Conservation (phyloP, 805 yeast genomes). For the Kazachstania kunashirensis region DNA sequence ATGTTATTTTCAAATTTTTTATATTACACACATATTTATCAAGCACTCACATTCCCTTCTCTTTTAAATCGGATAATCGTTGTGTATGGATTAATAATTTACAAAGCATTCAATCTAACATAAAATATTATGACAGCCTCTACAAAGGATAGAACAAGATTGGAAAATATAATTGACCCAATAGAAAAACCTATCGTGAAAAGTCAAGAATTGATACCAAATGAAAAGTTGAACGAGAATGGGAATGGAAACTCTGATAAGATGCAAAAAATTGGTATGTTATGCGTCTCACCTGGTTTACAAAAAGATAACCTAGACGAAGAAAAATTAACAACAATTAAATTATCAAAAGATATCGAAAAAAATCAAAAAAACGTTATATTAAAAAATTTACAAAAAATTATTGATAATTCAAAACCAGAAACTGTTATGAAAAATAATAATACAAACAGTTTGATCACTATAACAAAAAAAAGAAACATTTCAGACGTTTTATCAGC, state of each 20-base stretch:
- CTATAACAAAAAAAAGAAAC: slow-evolving; percentile 1
- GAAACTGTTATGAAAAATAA: too few relatives aligned
- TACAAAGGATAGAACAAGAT: neutral
- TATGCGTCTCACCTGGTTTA: slow-evolving; percentile 25
- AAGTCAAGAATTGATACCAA: too few relatives aligned
- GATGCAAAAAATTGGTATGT: slow-evolving; percentile 14
- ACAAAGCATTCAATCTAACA: too few relatives aligned
- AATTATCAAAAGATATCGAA: slow-evolving; percentile 20
- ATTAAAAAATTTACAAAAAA: too few relatives aligned
- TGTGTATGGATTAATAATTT: too few relatives aligned
- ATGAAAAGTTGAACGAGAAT: too few relatives aligned
- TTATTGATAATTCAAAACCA: too few relatives aligned
- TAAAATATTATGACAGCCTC: neutral
- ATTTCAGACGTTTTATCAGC: neutral
- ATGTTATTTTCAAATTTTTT: too few relatives aligned
- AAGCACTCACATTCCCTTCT: too few relatives aligned
- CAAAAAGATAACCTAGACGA: slow-evolving; percentile 17
- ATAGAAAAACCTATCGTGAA: neutral
- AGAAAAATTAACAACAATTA: slow-evolving; percentile 18
- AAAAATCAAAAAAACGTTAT: slow-evolving; percentile 18
- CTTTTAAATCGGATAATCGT: too few relatives aligned
- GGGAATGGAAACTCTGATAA: slow-evolving; percentile 1
- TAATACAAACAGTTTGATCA: too few relatives aligned
- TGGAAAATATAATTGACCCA: neutral
- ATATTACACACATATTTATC: too few relatives aligned